Percentiles rank a stretch among this genome's conserved stretches.
These are phyloP conservation scores for Pseudonitzschia delicatissima DNA, from an alignment of 108 stramenopile species.

Conservation along the genomic window DNA sequence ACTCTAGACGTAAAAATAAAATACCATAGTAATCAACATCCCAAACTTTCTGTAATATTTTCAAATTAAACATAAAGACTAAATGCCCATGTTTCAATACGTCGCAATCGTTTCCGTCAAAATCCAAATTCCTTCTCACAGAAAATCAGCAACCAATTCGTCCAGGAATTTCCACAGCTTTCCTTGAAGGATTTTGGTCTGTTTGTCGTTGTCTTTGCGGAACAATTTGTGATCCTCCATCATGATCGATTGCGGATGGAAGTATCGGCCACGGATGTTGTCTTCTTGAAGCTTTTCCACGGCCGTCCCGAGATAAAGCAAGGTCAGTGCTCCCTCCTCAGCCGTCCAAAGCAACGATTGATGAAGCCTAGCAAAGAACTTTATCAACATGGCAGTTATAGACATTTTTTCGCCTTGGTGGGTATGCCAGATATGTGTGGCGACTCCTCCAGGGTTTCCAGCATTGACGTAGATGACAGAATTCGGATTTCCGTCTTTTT, in stretches of 20 bases:
- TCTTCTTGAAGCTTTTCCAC: slow-evolving; percentile 21
- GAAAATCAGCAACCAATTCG: slow-evolving; percentile 28
- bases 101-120: too few species aligned
- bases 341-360: slow-evolving; percentile 34
- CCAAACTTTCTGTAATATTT: neutral
- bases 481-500: neutral
- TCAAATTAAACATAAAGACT: neutral
- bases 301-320: slow-evolving; percentile 37
- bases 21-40: neutral
- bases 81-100: too few species aligned
- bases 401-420: neutral
- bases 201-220: slow-evolving; percentile 14
- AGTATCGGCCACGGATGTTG: slow-evolving; percentile 50
- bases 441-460: slow-evolving; percentile 43
- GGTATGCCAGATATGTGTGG: slow-evolving; percentile 19
- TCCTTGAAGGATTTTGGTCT: slow-evolving; percentile 28
- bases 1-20: too few species aligned
- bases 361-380: slow-evolving; percentile 16
- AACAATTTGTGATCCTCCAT: slow-evolving; percentile 30
- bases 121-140: too few species aligned
- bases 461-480: slow-evolving; percentile 52
- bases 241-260: slow-evolving; percentile 43
- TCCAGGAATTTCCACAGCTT: slow-evolving; percentile 50
- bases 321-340: slow-evolving; percentile 54
- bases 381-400: neutral